These are phyloP conservation scores for Chlorella vulgaris DNA, from an alignment of 139 green algal species.

Conservation along the genomic window DNA sequence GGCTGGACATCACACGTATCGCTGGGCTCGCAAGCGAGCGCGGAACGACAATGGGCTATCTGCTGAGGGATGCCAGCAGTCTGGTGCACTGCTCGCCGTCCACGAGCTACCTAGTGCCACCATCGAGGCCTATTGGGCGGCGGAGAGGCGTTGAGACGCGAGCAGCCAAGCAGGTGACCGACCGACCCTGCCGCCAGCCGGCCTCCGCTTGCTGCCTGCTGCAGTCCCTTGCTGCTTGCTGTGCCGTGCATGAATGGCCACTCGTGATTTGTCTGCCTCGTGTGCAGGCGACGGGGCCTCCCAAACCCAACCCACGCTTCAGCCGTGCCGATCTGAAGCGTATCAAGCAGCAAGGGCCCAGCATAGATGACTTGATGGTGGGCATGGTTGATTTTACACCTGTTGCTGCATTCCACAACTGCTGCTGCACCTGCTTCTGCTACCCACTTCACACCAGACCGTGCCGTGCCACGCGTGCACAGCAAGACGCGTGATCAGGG, in stretches of 20 bases:
- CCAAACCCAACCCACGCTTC: constrained; percentile 43
- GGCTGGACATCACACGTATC: too few relatives aligned
- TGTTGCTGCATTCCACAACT: too few relatives aligned
- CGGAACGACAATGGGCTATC: not conserved
- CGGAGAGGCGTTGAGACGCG: not conserved
- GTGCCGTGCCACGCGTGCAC: too few relatives aligned
- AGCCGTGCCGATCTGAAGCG: constrained; percentile 50
- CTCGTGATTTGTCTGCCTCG: not conserved
- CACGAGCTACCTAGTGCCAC: constrained; percentile 23
- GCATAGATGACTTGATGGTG: constrained; percentile 45
- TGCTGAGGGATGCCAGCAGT: constrained; percentile 19
- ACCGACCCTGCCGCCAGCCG: not conserved
- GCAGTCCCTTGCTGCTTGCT: not conserved
- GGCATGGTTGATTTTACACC: not conserved
- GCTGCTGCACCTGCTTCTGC: too few relatives aligned
- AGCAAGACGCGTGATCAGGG: too few relatives aligned
- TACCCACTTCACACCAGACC: not conserved
- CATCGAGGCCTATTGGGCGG: not conserved
- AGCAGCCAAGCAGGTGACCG: constrained; percentile 15
- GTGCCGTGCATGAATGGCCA: not conserved
- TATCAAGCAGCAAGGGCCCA: constrained; percentile 60
- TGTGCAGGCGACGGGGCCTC: not conserved
- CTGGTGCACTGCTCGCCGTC: not conserved
- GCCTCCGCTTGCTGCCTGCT: not conserved
- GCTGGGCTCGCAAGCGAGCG: too few relatives aligned